phyloP scores from a whole-genome alignment of 2,329 filamentous ascomycete species.

The Ophiostoma sp. region DNA sequence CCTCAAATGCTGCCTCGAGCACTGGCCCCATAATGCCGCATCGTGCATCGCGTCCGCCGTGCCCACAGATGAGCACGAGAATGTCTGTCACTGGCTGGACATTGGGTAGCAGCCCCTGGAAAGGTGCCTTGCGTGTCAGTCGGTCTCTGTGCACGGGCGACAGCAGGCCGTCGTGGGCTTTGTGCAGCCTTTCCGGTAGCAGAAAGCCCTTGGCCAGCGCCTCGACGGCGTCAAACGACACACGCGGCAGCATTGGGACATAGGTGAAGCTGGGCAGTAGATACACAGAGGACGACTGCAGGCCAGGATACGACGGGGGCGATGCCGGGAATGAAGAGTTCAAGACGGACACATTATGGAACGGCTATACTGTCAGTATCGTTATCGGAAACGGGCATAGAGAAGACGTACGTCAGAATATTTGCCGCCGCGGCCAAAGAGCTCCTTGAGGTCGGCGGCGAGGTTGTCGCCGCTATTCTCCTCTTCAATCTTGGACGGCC shows the following conservation, averaged over 20 bases:
- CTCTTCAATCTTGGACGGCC: slow-evolving; percentile 79
- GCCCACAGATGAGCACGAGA: slow-evolving; percentile 81
- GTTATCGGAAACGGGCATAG: not conserved
- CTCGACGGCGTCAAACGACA: slow-evolving; percentile 50
- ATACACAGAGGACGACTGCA: slow-evolving; percentile 60
- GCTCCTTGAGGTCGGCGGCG: slow-evolving; percentile 64
- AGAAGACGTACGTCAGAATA: slow-evolving; percentile 35
- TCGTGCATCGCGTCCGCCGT: slow-evolving; percentile 71
- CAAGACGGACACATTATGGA: slow-evolving; percentile 71
- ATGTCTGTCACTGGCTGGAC: slow-evolving; percentile 58
- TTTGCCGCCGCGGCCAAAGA: slow-evolving; percentile 60
- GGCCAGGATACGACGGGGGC: slow-evolving; percentile 41
- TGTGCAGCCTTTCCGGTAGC: slow-evolving; percentile 57
- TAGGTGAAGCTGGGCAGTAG: slow-evolving; percentile 81
- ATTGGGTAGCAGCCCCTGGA: slow-evolving; percentile 46
- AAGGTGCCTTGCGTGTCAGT: slow-evolving; percentile 47
- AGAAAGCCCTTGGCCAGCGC: slow-evolving; percentile 61
- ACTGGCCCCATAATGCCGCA: slow-evolving; percentile 78
- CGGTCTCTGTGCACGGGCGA: slow-evolving; percentile 53
- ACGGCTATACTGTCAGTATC: slow-evolving; percentile 56
- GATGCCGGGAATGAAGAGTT: slow-evolving; percentile 68
- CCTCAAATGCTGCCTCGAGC: slow-evolving; percentile 64
- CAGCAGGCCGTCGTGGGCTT: slow-evolving; percentile 51
- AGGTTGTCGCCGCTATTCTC: slow-evolving; percentile 63
- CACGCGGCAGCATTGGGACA: slow-evolving; percentile 62